Base-by-base conservation (phyloP, 164 flowering plant genomes). In the Euptelea pleiosperma region DNA sequence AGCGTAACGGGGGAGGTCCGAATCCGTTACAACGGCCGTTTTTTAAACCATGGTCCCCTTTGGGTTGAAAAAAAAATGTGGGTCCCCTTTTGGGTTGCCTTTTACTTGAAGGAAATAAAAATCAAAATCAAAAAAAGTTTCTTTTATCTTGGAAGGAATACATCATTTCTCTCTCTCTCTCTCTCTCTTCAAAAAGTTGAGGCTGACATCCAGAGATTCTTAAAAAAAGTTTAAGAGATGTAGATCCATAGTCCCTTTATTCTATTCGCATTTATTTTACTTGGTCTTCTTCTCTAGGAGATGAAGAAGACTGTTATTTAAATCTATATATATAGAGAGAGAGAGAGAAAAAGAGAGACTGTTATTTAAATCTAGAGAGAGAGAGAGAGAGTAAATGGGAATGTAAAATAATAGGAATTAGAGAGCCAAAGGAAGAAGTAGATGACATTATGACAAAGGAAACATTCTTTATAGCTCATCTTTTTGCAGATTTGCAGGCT, bases 401-500 rank as follows among this genome's bases (percentile, higher is more conserved):
- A 48, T 48, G 52, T 30, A n/a, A 48, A 10, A 16, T 18, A 4
- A n/a, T n/a, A n/a, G n/a, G 6, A 10, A 9, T 6, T n/a, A 11
- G 7, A 33, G 12, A 34, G 37, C 12, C 56, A 33, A 53, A 30
- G 33, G 57, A 59, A 64, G 49, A 25, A 55, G 58, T 37, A 62
- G 59, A 53, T 43, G 70, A 66, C 62, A 69, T 22, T 8, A 44
- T n/a, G 19, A 8, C 3, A 5, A 11, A 48, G 28, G 28, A 34
- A 3, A 48, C 16, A 48, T 14, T 18, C 8, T 63, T 62, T 14
- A 2, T 46, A 60, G 66, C 71, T 63, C 75, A 37, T 66, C 66
- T 66, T 64, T 66, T 63, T 56, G 72, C 52, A 55, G 74, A 64
- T 70, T 49, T 67, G 78, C 75, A 70, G 72, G 70, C 74, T 70